phyloP scores from a whole-genome alignment of 1,284 basidiomycete species.

The Irpex sp. region DNA sequence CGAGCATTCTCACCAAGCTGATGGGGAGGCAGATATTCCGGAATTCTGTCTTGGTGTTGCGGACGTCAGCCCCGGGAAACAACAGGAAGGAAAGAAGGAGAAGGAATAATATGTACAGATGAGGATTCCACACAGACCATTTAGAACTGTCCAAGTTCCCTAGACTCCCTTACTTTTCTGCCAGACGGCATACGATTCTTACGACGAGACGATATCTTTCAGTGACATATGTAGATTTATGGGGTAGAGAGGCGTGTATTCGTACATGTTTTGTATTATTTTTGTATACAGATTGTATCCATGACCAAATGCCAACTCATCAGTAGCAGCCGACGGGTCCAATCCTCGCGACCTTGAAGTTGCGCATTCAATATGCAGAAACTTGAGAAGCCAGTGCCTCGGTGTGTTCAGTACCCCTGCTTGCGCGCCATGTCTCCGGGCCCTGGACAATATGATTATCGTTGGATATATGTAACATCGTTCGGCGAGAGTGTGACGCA shows the following conservation, averaged over 20 bases:
- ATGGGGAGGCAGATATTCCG: neutral
- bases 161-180: too few relatives aligned
- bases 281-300: too few relatives aligned
- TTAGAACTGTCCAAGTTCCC: too few relatives aligned
- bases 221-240: neutral
- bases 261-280: neutral
- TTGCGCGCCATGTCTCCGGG: conserved; percentile 29
- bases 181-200: neutral
- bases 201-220: neutral
- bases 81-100: neutral
- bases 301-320: too few relatives aligned
- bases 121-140: too few relatives aligned
- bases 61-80: neutral
- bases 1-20: neutral
- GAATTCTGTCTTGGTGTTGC: conserved; percentile 6
- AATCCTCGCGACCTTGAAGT: neutral
- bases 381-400: conserved; percentile 1
- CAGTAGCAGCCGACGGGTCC: too few relatives aligned
- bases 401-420: conserved; percentile 27
- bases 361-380: neutral
- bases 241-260: neutral
- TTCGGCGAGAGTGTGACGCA: conserved; percentile 8
- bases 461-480: neutral
- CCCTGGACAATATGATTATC: conserved; percentile 17
- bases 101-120: neutral